A percentile compares a stretch with the other conserved stretches of the same genome.
Evolutionary conservation across 2,329 filamentous ascomycete species (phyloP).

Genomic region (Paecilomyces variotii): DNA sequence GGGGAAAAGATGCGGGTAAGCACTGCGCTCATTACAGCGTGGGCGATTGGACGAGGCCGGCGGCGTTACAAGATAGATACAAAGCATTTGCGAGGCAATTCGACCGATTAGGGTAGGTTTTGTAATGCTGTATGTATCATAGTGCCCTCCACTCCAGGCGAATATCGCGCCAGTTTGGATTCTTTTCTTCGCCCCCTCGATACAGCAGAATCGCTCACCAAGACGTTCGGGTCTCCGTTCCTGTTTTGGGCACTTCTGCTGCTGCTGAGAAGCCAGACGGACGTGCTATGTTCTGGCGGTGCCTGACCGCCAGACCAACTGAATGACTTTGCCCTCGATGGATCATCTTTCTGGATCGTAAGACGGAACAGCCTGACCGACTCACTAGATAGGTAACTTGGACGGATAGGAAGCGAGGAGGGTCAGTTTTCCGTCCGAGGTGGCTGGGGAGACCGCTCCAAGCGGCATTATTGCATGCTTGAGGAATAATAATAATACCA

Average conservation of each 20-base stretch:
- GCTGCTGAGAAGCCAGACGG: slow-evolving; percentile 9
- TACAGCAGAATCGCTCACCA: neutral
- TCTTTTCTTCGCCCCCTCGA: neutral
- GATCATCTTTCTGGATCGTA: neutral
- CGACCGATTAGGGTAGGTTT: neutral
- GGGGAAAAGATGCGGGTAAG: neutral
- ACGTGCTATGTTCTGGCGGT: neutral
- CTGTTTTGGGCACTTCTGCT: slow-evolving; percentile 22
- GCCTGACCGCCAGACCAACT: neutral
- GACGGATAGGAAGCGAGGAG: neutral
- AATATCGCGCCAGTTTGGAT: neutral
- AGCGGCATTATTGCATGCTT: neutral
- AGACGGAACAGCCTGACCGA: neutral
- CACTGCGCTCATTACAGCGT: neutral
- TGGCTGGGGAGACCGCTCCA: neutral
- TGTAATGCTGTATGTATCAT: neutral
- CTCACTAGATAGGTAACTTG: neutral
- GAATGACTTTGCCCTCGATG: neutral
- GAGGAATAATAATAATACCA: neutral
- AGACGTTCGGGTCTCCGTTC: slow-evolving; percentile 2
- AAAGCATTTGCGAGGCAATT: slow-evolving; percentile 4
- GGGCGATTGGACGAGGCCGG: neutral
- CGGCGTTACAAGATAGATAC: neutral
- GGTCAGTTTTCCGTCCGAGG: neutral
- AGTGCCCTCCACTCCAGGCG: neutral